Percentiles rank a stretch among this genome's conserved stretches.
These are phyloP conservation scores for Zygotorulaspora sp. DNA, from an alignment of 805 yeast species.

Conservation along the genomic window DNA sequence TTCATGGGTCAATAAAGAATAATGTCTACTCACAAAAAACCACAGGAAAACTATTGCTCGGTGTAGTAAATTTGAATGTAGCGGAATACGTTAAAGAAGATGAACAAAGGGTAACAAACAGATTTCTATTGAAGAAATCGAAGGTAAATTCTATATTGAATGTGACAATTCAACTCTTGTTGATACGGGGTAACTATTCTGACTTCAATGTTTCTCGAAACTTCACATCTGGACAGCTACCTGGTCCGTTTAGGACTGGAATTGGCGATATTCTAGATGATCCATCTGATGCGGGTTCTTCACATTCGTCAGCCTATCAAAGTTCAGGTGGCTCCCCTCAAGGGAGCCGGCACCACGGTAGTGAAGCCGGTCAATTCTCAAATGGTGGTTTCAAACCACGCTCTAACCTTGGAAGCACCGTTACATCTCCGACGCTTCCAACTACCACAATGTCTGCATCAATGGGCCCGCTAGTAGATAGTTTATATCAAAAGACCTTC, in stretches of 20 bases:
- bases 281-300: slow-evolving; percentile 18
- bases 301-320: slow-evolving; percentile 17
- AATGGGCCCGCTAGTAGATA: slow-evolving; percentile 47
- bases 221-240: slow-evolving; percentile 25
- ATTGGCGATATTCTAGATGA: slow-evolving; percentile 21
- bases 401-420: slow-evolving; percentile 6
- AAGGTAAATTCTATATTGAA: slow-evolving; percentile 78
- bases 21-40: slow-evolving; percentile 28
- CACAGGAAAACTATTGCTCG: slow-evolving; percentile 48
- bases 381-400: slow-evolving; percentile 9
- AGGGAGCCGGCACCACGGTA: slow-evolving; percentile 2
- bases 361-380: slow-evolving; percentile 2
- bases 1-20: slow-evolving; percentile 1
- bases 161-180: slow-evolving; percentile 49
- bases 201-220: slow-evolving; percentile 26
- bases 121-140: slow-evolving; percentile 70
- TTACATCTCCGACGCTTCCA: slow-evolving; percentile 8
- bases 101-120: slow-evolving; percentile 47
- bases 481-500: slow-evolving; percentile 49
- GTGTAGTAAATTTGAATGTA: slow-evolving; percentile 61
- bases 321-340: slow-evolving; percentile 12
- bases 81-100: slow-evolving; percentile 60
- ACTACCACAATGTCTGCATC: slow-evolving; percentile 30
- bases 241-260: slow-evolving; percentile 21
- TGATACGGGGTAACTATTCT: slow-evolving; percentile 37